These are phyloP conservation scores for Mycena haematopus DNA, from an alignment of 768 basidiomycete genomes.

Conservation along the genomic window DNA sequence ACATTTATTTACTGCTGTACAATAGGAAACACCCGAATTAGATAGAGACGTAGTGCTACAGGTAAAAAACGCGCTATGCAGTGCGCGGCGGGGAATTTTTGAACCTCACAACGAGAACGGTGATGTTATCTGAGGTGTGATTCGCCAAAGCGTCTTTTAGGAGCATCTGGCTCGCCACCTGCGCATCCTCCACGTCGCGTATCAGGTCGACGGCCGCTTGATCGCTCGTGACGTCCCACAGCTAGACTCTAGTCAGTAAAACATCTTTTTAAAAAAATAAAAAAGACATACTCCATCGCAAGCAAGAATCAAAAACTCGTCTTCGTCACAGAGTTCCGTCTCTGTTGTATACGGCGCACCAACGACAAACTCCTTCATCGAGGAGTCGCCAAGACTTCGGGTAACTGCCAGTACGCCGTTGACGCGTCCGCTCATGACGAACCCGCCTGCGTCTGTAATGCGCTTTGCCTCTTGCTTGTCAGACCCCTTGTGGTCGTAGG, in stretches of 20 bases:
- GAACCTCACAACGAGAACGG: slow-evolving; percentile 88
- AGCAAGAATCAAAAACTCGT: slow-evolving; percentile 94
- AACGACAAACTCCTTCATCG: slow-evolving; percentile 99
- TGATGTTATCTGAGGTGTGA: slow-evolving; percentile 96
- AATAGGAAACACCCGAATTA: slow-evolving; percentile 1
- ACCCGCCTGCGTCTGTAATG: slow-evolving; percentile 97
- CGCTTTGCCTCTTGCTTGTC: slow-evolving; percentile 98
- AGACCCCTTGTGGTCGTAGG: slow-evolving; percentile 98
- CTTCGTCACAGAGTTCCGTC: slow-evolving; percentile 86
- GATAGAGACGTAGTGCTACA: background rate
- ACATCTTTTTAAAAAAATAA: slow-evolving; percentile 2
- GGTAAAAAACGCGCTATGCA: background rate
- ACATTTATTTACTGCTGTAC: slow-evolving; percentile 8
- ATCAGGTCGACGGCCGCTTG: slow-evolving; percentile 90
- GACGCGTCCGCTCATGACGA: slow-evolving; percentile 98
- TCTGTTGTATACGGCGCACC: slow-evolving; percentile 99
- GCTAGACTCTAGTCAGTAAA: slow-evolving; percentile 51
- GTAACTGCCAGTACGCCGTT: slow-evolving; percentile 98
- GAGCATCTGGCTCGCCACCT: slow-evolving; percentile 76
- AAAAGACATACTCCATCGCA: slow-evolving; percentile 88
- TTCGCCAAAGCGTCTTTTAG: slow-evolving; percentile 85
- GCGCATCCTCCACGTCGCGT: slow-evolving; percentile 73
- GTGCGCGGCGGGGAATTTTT: slow-evolving; percentile 40
- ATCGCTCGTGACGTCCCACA: slow-evolving; percentile 96
- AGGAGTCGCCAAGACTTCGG: slow-evolving; percentile 92